These are phyloP conservation scores for Pseudogymnoascus sp. DNA, from an alignment of 2,329 filamentous ascomycete species.

Conservation along the genomic window DNA sequence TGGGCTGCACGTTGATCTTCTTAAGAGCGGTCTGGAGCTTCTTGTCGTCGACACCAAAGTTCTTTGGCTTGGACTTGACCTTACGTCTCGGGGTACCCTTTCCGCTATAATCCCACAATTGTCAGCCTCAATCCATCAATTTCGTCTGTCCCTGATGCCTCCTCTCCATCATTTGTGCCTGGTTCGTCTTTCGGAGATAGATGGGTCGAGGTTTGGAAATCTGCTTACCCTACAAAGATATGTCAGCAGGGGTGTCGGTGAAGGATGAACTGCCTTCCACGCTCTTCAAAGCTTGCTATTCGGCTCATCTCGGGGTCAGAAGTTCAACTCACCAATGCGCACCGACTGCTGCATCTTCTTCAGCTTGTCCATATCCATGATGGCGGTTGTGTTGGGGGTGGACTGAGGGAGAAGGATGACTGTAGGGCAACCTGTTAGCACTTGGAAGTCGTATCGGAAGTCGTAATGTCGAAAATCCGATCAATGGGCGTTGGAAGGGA, in stretches of 20 bases:
- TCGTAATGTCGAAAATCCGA: constrained; percentile 13
- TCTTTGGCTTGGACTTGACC: constrained; percentile 96
- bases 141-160: neutral
- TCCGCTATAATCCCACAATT: constrained; percentile 49
- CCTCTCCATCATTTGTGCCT: neutral
- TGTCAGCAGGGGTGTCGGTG: constrained; percentile 9
- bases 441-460: constrained; percentile 14
- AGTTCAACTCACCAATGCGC: constrained; percentile 35
- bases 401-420: constrained; percentile 21
- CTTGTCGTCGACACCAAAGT: constrained; percentile 95
- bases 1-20: constrained; percentile 99
- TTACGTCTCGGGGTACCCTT: constrained; percentile 97
- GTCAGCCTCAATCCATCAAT: constrained; percentile 25
- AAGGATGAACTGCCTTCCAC: neutral
- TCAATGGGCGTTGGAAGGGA: constrained; percentile 9
- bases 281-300: neutral
- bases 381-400: constrained; percentile 34
- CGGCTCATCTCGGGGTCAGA: neutral
- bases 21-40: constrained; percentile 96
- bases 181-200: neutral
- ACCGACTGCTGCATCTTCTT: constrained; percentile 60
- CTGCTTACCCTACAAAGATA: constrained; percentile 13
- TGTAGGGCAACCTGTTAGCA: constrained; percentile 15
- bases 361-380: constrained; percentile 62
- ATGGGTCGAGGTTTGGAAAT: constrained; percentile 2